These are phyloP conservation scores for Scenedesmus sp. DNA, from an alignment of 163 green algal species.

Conservation along the genomic window DNA sequence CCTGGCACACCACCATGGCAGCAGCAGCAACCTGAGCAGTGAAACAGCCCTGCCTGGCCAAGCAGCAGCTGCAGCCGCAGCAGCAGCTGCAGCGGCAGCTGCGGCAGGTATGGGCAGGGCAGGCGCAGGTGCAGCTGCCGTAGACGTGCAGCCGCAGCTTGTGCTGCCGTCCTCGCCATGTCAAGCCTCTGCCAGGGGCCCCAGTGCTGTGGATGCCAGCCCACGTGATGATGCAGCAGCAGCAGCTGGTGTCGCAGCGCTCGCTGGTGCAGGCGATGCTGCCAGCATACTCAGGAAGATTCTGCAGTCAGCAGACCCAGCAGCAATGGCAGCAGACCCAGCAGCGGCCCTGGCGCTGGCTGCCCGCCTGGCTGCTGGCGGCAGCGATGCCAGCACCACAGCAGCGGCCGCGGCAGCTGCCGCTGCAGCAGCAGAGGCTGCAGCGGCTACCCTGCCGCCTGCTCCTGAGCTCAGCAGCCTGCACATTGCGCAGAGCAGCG, in stretches of 20 bases:
- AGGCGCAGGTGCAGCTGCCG: background rate
- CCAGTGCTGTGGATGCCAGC: background rate
- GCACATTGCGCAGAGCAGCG: slow-evolving; percentile 17
- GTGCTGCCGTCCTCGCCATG: slow-evolving; percentile 16
- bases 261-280: background rate
- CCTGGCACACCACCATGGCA: slow-evolving; percentile 15
- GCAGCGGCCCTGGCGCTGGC: background rate
- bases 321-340: background rate
- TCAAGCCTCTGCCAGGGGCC: background rate
- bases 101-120: background rate
- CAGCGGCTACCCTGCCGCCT: background rate
- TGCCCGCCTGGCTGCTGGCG: background rate
- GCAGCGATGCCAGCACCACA: slow-evolving; percentile 20
- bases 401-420: background rate
- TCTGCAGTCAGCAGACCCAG: background rate
- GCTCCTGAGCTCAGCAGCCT: slow-evolving; percentile 21
- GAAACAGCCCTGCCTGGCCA: slow-evolving; percentile 6
- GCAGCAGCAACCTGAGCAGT: slow-evolving; percentile 36
- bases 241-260: background rate
- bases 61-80: background rate
- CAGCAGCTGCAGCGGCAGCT: slow-evolving; percentile 19
- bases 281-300: background rate
- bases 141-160: background rate
- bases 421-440: slow-evolving; percentile 18
- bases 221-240: slow-evolving; percentile 3